phyloP scores from a whole-genome alignment of 495 filamentous ascomycete species.

The Bathelium albidoporum region DNA sequence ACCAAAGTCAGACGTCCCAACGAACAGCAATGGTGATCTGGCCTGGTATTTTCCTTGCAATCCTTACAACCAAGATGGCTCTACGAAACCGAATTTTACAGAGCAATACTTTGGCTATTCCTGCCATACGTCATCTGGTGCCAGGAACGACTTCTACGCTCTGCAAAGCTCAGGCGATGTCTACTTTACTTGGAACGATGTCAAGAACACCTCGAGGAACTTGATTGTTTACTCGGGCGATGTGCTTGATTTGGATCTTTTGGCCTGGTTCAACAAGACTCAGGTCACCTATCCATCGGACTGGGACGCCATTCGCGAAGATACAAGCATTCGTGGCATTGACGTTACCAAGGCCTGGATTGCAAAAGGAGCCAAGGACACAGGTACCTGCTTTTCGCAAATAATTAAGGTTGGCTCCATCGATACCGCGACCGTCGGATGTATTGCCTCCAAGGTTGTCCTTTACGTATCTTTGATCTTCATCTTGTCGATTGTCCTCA shows the following conservation, averaged over 20 bases:
- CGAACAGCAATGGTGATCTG: conserved; percentile 58
- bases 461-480: conserved; percentile 89
- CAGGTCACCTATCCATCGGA: conserved; percentile 69
- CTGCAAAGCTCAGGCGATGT: conserved; percentile 57
- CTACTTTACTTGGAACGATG: conserved; percentile 92
- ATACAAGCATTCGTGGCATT: conserved; percentile 67
- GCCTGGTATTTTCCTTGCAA: conserved; percentile 97
- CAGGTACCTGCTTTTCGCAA: conserved; percentile 77
- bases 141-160: conserved; percentile 64
- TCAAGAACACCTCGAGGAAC: conserved; percentile 79
- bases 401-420: conserved; percentile 93
- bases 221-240: conserved; percentile 87
- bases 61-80: conserved; percentile 88
- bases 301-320: conserved; percentile 71
- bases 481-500: conserved; percentile 78
- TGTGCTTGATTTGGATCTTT: conserved; percentile 84
- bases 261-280: conserved; percentile 78
- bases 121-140: conserved; percentile 69
- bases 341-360: conserved; percentile 87
- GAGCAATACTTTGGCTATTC: conserved; percentile 72
- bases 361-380: conserved; percentile 59
- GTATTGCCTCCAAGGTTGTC: conserved; percentile 94
- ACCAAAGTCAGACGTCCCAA: conserved; percentile 65
- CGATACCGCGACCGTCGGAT: conserved; percentile 92
- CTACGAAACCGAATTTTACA: conserved; percentile 61